Evolutionary conservation across 306 rosid species (phyloP).

Genomic region (Adenanthera pavonina): DNA sequence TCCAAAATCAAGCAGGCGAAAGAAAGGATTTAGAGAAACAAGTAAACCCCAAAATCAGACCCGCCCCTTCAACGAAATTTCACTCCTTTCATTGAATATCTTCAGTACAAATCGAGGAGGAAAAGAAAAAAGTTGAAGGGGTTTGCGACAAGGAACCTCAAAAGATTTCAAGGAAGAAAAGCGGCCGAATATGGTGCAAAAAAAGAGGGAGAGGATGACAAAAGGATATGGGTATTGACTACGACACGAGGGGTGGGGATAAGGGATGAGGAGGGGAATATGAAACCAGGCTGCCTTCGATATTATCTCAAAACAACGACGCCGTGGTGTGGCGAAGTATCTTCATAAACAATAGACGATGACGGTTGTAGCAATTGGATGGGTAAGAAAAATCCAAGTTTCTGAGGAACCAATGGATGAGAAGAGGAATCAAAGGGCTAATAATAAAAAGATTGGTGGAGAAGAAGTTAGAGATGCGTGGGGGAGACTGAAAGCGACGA

Average conservation of each 20-base stretch:
- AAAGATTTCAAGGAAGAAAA: conserved; percentile 17
- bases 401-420: not conserved
- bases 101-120: conserved; percentile 7
- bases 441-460: not conserved
- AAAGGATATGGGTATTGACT: conserved; percentile 20
- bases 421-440: conserved; percentile 9
- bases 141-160: not conserved
- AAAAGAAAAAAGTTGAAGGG: conserved; percentile 32
- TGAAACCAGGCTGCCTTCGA: not conserved
- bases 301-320: conserved; percentile 5
- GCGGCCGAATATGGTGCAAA: conserved; percentile 41
- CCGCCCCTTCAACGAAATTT: conserved; percentile 1
- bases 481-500: not conserved
- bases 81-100: not conserved
- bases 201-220: conserved; percentile 31
- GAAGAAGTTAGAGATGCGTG: not conserved
- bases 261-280: not conserved
- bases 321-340: conserved; percentile 31
- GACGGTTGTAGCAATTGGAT: not conserved
- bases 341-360: not conserved
- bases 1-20: not conserved
- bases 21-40: not conserved
- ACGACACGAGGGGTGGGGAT: conserved; percentile 37
- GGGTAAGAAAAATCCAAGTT: not conserved
- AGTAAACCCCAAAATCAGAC: conserved; percentile 11